These are phyloP conservation scores for Linanthus parryae DNA, from an alignment of 148 eudicot species.

Conservation along the genomic window DNA sequence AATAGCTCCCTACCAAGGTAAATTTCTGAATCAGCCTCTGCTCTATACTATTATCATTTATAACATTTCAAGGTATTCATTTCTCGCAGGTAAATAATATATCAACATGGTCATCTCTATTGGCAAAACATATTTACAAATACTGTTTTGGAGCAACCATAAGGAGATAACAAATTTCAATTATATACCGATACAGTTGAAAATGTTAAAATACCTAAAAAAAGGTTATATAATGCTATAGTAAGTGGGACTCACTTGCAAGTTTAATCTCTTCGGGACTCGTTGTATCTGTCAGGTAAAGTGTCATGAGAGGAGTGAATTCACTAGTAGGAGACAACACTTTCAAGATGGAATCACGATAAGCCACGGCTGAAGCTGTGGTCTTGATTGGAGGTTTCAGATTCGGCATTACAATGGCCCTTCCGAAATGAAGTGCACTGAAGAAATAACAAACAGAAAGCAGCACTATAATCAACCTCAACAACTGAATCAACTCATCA, in stretches of 20 bases:
- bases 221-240: background rate
- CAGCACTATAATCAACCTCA: background rate
- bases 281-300: conserved; percentile 81
- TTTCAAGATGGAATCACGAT: conserved; percentile 69
- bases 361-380: conserved; percentile 72
- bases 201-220: background rate
- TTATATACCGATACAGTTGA: background rate
- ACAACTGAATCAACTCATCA: conserved; percentile 5
- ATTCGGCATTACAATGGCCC: conserved; percentile 95
- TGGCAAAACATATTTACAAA: too few relatives aligned
- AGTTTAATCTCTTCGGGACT: conserved; percentile 75
- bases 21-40: too few relatives aligned
- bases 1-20: too few relatives aligned
- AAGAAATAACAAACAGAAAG: conserved; percentile 7
- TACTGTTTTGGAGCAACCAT: too few relatives aligned
- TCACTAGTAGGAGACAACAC: conserved; percentile 46
- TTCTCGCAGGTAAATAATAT: too few relatives aligned
- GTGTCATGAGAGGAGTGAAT: conserved; percentile 95
- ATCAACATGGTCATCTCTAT: too few relatives aligned
- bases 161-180: too few relatives aligned
- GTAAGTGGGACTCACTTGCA: conserved; percentile 58
- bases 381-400: conserved; percentile 86
- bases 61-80: too few relatives aligned
- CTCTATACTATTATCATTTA: too few relatives aligned
- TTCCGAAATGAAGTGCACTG: conserved; percentile 80